Percentiles rank a stretch among this genome's conserved stretches.
phyloP scores from a whole-genome alignment of 2,329 filamentous ascomycete species.

The Pestalotiopsis sp. region DNA sequence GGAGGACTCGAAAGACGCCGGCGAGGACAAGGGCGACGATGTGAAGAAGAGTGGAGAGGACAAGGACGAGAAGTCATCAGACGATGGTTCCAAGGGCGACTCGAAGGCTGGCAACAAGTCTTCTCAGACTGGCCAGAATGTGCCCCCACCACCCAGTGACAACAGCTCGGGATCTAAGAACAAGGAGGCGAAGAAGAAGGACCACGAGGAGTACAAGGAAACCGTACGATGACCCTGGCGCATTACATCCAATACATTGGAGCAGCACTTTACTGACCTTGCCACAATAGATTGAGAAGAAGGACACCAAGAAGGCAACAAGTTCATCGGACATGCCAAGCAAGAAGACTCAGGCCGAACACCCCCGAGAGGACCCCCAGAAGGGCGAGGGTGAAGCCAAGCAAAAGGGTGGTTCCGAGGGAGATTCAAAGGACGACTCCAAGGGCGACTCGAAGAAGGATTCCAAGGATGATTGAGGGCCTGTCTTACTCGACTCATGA shows the following conservation, averaged over 20 bases:
- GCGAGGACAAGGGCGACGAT: background rate
- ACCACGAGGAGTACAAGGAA: constrained; percentile 24
- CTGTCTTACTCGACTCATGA: too few relatives aligned
- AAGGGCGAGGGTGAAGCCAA: constrained; percentile 24
- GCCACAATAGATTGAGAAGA: constrained; percentile 16
- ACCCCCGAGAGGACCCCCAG: constrained; percentile 28
- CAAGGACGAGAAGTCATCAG: background rate
- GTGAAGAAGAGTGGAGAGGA: background rate
- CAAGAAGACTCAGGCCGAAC: constrained; percentile 25
- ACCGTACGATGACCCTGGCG: constrained; percentile 14
- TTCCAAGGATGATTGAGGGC: background rate
- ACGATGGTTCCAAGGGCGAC: constrained; percentile 9
- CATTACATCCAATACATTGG: background rate
- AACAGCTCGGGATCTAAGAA: constrained; percentile 19
- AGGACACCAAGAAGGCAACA: constrained; percentile 22
- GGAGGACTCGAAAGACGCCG: background rate
- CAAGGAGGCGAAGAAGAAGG: constrained; percentile 24
- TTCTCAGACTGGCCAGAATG: constrained; percentile 17
- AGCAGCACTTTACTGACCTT: background rate
- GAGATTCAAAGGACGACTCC: background rate
- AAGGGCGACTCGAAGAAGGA: background rate
- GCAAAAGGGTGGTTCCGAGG: constrained; percentile 20
- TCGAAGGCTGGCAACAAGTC: constrained; percentile 8
- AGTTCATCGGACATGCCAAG: constrained; percentile 23
- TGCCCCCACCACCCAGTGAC: constrained; percentile 21